Evolutionary conservation across 331 rosid genomes (phyloP), one percentile per base, ranked within the genome.

Genomic region (Phaseolus coccineus): DNA sequence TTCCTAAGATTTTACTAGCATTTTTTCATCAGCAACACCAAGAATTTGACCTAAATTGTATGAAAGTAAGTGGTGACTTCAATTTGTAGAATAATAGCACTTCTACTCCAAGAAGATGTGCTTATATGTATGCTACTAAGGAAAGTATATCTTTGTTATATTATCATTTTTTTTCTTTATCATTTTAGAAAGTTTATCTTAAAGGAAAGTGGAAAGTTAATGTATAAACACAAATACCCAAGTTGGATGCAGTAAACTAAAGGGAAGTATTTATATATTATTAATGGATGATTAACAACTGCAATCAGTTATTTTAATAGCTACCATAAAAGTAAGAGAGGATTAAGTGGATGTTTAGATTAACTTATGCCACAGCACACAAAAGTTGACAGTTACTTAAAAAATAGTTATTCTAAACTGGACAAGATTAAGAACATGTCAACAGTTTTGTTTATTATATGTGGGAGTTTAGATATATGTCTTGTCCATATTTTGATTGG

Each of bases 31-130:
- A n/a, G 2, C 2, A 71, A 25, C 42, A 19, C 2, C 1, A 39
- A 79, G 40, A 64, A 28, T 12, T 80, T 75, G 69, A 25, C 15
- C 19, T 24, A 62, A 50, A 67, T 12, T 30, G 25, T 16, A 44
- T 1, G 25, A 30, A 42, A 19, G 16, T 12, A 46, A 63, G 50
- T 1, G 4, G 59, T n/a, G 71, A 33, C 5, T 22, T 75, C 1
- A 62, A 40, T 4, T 40, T 24, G 56, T 10, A 12, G 40, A 28
- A 52, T 11, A 51, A 48, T 30, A 71, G 10, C 3, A 19, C 3
- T 70, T 64, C 30, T 10, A 9, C 15, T 35, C 15, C 15, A 3
- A 27, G 48, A 64, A 64, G 2, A 6, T 37, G 48, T 30, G 48
- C 28, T 66, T 22, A 28, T 0, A 42, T 10, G 8, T 39, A n/a